Evolutionary conservation across 441 rosid genomes (phyloP).

Genomic region (Adansonia gregorii): DNA sequence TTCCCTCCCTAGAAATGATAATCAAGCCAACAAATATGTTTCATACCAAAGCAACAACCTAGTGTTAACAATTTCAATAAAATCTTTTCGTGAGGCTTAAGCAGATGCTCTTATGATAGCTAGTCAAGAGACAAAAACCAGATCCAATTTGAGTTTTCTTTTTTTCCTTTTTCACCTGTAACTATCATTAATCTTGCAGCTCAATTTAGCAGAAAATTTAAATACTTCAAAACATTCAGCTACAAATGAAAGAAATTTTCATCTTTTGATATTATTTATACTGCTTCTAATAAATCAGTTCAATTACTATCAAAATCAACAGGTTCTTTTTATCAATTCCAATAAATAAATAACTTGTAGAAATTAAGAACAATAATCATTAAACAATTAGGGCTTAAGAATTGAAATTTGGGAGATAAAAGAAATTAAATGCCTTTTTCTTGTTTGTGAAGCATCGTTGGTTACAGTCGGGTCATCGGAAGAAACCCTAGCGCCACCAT

Average conservation of each 20-base stretch:
- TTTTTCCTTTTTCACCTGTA: background rate
- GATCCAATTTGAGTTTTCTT: background rate
- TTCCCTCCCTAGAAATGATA: background rate
- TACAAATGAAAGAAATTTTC: background rate
- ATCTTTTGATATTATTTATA: background rate
- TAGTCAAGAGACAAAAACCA: background rate
- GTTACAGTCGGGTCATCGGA: conserved; percentile 35
- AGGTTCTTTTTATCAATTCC: background rate
- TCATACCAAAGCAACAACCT: background rate
- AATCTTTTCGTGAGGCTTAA: background rate
- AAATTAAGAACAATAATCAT: background rate
- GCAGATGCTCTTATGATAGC: background rate
- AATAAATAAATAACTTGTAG: background rate
- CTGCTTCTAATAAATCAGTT: background rate
- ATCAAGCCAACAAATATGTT: background rate
- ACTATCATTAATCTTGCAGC: background rate
- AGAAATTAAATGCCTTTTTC: conserved; percentile 52
- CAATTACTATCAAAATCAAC: background rate
- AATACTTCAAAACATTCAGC: background rate
- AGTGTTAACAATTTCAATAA: background rate
- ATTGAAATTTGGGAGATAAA: background rate
- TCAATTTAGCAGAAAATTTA: background rate
- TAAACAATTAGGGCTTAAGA: background rate
- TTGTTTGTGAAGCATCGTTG: conserved; percentile 48
- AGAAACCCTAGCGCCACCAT: conserved; percentile 46